Base-by-base conservation (phyloP, 2,329 filamentous ascomycete species). In the Hymenoscyphus salicellus region DNA sequence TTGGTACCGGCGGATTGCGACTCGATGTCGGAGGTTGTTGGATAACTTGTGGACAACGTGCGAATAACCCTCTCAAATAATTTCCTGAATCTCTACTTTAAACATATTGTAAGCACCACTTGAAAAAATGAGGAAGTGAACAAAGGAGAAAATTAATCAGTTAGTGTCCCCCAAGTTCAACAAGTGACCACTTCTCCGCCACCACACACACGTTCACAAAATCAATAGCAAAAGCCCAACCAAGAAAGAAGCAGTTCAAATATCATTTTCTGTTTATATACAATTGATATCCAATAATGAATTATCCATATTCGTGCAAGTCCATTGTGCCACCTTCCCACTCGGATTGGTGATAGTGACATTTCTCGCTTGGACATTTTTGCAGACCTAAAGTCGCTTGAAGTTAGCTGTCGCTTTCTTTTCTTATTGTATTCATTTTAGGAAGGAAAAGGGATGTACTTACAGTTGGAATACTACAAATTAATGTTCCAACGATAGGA, bases 291-390 rank as follows among this genome's bases (percentile, higher is more conserved):
- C 71, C 60, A 78, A 56, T 11, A 71, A 60, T 28, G 68, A 71
- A 49, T 76, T 69, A 61, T 78, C 72, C 64, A 79, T 74, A 72
- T 79, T 81, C 3, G 74, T 77, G 68, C 80, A 82, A 57, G 76
- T 72, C 63, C 76, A 81, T 38, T 74, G 64, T 59, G 79, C 76
- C 4, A 75, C 72, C 17, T 77, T 74, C 5, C 80, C 81, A 58
- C 73, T 79, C 0, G 82, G 82, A 49, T 79, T 80, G 20, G 73
- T 75, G 8, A 84, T 79, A 20, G 78, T 74, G 41, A 85, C 79
- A 60, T 81, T 77, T 33, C 74, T 73, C 0, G 77, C 76, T 26
- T 76, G 76, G 68, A 87, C 86, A 65, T 84, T 78, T 57, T 70
- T 71, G 60, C 76, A 78, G 46, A 83, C 83, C 36, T 73, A 75